phyloP scores from a whole-genome alignment of 2,329 filamentous ascomycete species.

The Pseudogymnoascus pannorum region DNA sequence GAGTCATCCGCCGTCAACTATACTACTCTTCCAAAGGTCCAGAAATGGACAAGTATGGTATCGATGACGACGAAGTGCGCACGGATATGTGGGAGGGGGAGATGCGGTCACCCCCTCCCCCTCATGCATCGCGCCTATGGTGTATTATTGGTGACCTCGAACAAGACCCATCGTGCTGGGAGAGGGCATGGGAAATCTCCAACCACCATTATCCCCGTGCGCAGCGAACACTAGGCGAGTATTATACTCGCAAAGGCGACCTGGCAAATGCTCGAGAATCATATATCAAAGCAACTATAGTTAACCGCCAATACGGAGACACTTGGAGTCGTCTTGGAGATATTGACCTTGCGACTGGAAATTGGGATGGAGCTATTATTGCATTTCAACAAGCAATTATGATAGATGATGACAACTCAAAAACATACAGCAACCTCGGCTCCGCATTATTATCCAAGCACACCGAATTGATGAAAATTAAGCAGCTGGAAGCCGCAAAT shows the following conservation, averaged over 20 bases:
- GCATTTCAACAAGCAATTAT: constrained; percentile 79
- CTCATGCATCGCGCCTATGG: constrained; percentile 79
- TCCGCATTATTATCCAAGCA: constrained; percentile 70
- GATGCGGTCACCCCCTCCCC: constrained; percentile 61
- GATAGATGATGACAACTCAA: constrained; percentile 79
- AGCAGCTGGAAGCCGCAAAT: constrained; percentile 11
- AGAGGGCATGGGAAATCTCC: constrained; percentile 82
- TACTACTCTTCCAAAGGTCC: constrained; percentile 54
- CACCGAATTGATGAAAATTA: constrained; percentile 39
- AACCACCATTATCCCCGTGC: constrained; percentile 74
- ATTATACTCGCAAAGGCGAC: constrained; percentile 61
- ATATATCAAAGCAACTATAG: constrained; percentile 67
- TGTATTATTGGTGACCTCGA: constrained; percentile 93
- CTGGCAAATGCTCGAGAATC: constrained; percentile 65
- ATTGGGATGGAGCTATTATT: constrained; percentile 72
- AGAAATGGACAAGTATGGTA: constrained; percentile 32
- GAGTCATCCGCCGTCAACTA: constrained; percentile 69
- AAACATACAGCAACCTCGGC: constrained; percentile 92
- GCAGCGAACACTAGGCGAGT: constrained; percentile 76
- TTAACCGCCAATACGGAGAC: constrained; percentile 73
- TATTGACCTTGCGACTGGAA: constrained; percentile 68
- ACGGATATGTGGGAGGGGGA: constrained; percentile 54
- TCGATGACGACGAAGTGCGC: constrained; percentile 46
- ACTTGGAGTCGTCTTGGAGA: constrained; percentile 91
- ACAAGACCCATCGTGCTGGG: constrained; percentile 64